Conservation (phyloP, 1,284 basidiomycete species). For the Dichomitus squalens region DNA sequence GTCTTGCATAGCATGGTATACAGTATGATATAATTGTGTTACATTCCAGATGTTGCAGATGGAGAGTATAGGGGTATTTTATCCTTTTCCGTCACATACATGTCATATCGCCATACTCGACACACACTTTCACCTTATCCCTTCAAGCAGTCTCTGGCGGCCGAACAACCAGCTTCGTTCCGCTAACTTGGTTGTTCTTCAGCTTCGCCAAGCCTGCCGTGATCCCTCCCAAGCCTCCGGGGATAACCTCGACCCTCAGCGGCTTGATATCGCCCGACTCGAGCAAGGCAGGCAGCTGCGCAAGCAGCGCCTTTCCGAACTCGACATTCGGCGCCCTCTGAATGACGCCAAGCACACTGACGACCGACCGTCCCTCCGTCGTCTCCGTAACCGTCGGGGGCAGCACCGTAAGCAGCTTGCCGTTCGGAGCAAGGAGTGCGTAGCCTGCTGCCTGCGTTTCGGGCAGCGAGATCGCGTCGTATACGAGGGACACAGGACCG, state of each 20-base stretch:
- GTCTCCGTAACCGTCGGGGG: conserved; percentile 2
- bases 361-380: conserved; percentile 13
- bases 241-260: conserved; percentile 42
- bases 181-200: too few relatives aligned
- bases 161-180: conserved; percentile 48
- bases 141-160: conserved; percentile 42
- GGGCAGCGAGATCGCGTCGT: conserved; percentile 30
- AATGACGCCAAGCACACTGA: conserved; percentile 16
- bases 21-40: too few relatives aligned
- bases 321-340: conserved; percentile 35
- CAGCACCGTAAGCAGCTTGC: conserved; percentile 22
- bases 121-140: too few relatives aligned
- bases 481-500: conserved; percentile 26
- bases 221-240: conserved; percentile 49
- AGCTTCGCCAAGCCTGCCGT: conserved; percentile 44
- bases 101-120: too few relatives aligned
- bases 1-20: too few relatives aligned
- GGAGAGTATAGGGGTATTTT: too few relatives aligned
- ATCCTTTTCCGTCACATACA: too few relatives aligned
- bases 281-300: conserved; percentile 37
- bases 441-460: conserved; percentile 25
- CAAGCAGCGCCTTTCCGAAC: conserved; percentile 41
- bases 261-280: conserved; percentile 17
- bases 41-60: too few relatives aligned
- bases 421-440: conserved; percentile 29